Conservation (phyloP, 345 rosid genomes). For the Chamaenerion angustifolium region DNA sequence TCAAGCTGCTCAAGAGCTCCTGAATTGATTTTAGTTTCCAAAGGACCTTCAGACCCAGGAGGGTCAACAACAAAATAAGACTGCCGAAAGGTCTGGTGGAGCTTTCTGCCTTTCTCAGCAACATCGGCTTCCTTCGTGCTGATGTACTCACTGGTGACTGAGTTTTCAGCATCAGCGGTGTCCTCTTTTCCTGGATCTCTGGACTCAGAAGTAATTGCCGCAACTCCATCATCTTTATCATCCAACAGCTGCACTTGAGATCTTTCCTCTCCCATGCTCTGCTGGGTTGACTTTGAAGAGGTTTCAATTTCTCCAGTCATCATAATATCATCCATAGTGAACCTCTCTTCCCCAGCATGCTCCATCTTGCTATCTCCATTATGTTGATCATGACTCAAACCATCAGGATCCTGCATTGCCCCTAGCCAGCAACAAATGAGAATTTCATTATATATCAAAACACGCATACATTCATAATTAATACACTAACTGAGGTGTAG, state of each 20-base stretch:
- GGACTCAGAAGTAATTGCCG: background rate
- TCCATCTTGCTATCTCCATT: conserved; percentile 15
- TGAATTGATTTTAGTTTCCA: conserved; percentile 8
- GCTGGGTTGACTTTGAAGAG: conserved; percentile 9
- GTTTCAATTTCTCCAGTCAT: conserved; percentile 15
- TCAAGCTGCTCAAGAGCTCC: conserved; percentile 35
- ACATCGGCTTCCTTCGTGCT: conserved; percentile 10
- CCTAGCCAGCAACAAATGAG: conserved; percentile 90
- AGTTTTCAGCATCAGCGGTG: conserved; percentile 2
- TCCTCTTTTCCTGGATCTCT: conserved; percentile 2
- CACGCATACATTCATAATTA: background rate
- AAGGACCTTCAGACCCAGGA: conserved; percentile 25
- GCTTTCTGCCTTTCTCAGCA: conserved; percentile 12
- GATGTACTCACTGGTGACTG: conserved; percentile 8
- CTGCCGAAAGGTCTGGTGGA: conserved; percentile 19
- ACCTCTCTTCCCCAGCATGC: conserved; percentile 11
- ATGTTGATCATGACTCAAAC: conserved; percentile 28
- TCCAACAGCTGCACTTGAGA: conserved; percentile 16
- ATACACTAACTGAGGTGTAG: background rate
- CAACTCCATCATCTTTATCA: conserved; percentile 4
- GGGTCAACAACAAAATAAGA: conserved; percentile 21
- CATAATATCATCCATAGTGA: conserved; percentile 3
- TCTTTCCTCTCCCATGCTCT: conserved; percentile 11
- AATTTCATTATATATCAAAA: conserved; percentile 27
- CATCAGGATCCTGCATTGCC: conserved; percentile 79